Base-by-base conservation (phyloP, 768 basidiomycete species). In the Lactifluus hygrophoroides region DNA sequence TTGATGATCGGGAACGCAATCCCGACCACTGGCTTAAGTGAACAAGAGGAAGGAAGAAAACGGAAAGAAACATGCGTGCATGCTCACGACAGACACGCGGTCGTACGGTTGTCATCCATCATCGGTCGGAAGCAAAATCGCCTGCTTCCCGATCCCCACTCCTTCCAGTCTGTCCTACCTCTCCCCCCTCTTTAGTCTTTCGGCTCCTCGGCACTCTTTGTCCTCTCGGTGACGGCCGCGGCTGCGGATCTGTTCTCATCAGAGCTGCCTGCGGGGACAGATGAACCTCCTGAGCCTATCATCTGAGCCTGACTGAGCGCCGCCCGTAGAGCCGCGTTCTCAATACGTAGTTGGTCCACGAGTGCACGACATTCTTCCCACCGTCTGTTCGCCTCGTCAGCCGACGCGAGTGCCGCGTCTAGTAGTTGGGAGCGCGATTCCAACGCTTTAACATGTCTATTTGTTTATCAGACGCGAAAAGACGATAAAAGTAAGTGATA, bases 341-440 rank as follows among this genome's bases (percentile, higher is more conserved):
- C 90, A 51, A 89, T 80, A 44, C 90, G 83, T 8, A 93, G 79
- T 68, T 89, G 87, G 69, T 93, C 90, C n/a, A 90, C 86, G 55
- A 93, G 78, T 2, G 84, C 82, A n/a, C 90, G 84, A 62, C 90
- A 92, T 63, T 93, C 90, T 66, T 92, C 90, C 88, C 89, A 91
- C 17, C 90, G 84, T 13, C 89, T 78, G 67, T 90, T 91, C 10
- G 90, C 90, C 68, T 91, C 90, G 68, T 93, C 90, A 3, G 89
- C 90, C 0, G 86, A 88, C 2, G 88, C 85, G 10, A 93, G 80
- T 1, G 90, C 90, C 16, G 90, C 85, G 66, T 93, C 90, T 52
- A 93, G 80, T 19, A 93, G 78, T 66, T 88, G 86, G 0, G 90
- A 91, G 25, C 90, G 85, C 44, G 86, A 85, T 67, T 93, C 90